Conservation (phyloP, 108 stramenopile species). For the Parietichytrium sp. region DNA sequence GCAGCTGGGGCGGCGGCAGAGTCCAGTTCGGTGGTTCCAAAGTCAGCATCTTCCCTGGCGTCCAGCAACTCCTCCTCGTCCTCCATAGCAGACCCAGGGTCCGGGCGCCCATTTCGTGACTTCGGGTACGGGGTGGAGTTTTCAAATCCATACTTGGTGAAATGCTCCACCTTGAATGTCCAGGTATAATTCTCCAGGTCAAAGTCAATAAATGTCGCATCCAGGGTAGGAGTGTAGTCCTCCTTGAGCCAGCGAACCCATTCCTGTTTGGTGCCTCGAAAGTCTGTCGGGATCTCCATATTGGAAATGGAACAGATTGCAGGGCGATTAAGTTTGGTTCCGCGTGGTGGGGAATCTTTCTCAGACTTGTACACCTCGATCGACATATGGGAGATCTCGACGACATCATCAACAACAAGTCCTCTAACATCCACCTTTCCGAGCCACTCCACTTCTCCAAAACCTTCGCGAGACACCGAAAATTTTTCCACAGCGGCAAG, state of each 20-base stretch:
- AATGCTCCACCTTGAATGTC: constrained; percentile 85
- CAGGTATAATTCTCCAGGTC: constrained; percentile 72
- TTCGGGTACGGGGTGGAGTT: constrained; percentile 53
- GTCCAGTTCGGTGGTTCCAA: too few species aligned
- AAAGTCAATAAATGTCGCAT: constrained; percentile 77
- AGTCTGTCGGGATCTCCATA: constrained; percentile 67
- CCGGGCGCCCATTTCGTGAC: neutral
- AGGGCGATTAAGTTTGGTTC: constrained; percentile 72
- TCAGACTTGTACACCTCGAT: constrained; percentile 80
- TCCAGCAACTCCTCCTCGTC: too few species aligned
- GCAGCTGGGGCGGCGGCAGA: too few species aligned
- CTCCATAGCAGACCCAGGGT: neutral
- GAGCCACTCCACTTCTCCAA: constrained; percentile 84
- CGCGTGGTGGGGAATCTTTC: constrained; percentile 72
- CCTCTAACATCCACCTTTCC: constrained; percentile 85
- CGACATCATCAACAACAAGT: constrained; percentile 72
- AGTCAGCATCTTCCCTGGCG: too few species aligned
- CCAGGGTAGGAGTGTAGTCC: constrained; percentile 51
- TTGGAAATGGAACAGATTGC: constrained; percentile 77
- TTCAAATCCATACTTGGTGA: constrained; percentile 82
- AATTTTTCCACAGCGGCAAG: constrained; percentile 80
- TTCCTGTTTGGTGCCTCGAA: constrained; percentile 68
- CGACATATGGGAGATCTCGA: constrained; percentile 74
- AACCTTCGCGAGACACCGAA: constrained; percentile 66
- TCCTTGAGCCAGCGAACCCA: neutral